Evolutionary conservation across 2,329 filamentous ascomycete genomes (phyloP), one percentile per base, ranked within the genome.

Genomic region (Aspergillus nomiae): DNA sequence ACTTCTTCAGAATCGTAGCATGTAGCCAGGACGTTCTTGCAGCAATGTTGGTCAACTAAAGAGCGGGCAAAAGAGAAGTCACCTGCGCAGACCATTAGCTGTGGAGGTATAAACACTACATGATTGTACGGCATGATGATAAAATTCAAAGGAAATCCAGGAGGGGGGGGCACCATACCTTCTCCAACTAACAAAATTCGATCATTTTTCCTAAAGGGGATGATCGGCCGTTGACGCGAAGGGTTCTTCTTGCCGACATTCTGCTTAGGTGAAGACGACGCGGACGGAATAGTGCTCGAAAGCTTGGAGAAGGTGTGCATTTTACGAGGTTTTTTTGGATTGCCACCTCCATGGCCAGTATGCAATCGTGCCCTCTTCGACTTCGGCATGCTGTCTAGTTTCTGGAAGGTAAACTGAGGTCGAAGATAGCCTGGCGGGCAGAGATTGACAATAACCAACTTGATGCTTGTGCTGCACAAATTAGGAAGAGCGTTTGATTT

Each of bases 41-140:
- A 81, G 61, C 73, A 73, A 68, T 82, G 76, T 63, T 80, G 73
- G 30, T 67, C 73, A 56, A 76, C 75, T 30, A 83, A 69, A 6
- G 81, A 82, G 56, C 76, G 73, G 16, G 80, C 77, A 68, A 83
- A 83, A 21, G 81, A 83, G 65, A 83, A 83, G 59, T 83, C 81
- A 21, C 80, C 79, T 81, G 50, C 34, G 10, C 24, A 6, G 11
- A n/a, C 30, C 26, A 24, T 61, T 51, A 61, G 43, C 34, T 30
- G n/a, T 48, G 24, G 28, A 26, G 21, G 21, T 28, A 58, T 32
- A 56, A 46, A 14, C 12, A 38, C n/a, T 38, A 21, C n/a, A 28
- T 36, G 32, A 3, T 9, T 58, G 19, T 28, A 26, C 5, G 28
- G 24, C 19, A 32, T 8, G 28, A 21, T 24, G 41, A 32, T 16